Percentiles rank a stretch among this genome's conserved stretches.
Conservation (phyloP, 768 basidiomycete species). For the Termitomyces sp. region DNA sequence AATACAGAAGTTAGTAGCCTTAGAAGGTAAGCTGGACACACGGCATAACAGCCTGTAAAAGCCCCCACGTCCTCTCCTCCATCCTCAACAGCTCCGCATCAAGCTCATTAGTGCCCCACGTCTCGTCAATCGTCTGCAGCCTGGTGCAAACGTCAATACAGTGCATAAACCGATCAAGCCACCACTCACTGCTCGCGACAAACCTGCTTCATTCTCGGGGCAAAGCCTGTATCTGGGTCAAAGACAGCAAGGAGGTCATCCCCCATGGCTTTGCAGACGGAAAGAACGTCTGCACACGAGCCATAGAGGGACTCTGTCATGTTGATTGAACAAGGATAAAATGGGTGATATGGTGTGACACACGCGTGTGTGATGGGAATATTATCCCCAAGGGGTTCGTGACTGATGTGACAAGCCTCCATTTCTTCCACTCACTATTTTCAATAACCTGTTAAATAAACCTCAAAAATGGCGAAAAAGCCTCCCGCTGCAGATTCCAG, state of each 20-base stretch:
- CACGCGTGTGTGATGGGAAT: background rate
- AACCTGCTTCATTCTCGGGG: constrained; percentile 1
- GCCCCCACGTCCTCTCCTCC: constrained; percentile 80
- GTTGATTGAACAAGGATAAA: background rate
- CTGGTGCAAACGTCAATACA: background rate
- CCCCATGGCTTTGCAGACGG: background rate
- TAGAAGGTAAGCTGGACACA: constrained; percentile 32
- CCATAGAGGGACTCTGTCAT: background rate
- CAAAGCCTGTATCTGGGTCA: constrained; percentile 2
- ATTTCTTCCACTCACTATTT: background rate
- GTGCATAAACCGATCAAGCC: background rate
- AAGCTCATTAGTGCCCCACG: constrained; percentile 29
- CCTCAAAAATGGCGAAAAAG: constrained; percentile 19
- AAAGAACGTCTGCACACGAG: constrained; percentile 3
- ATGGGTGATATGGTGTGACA: background rate
- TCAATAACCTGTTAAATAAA: background rate
- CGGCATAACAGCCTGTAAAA: constrained; percentile 77
- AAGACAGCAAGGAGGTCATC: constrained; percentile 1
- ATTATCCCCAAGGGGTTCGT: background rate
- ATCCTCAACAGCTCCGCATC: constrained; percentile 64
- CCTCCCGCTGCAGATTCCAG: constrained; percentile 43
- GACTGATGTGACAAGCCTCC: background rate
- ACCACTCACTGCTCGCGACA: constrained; percentile 1
- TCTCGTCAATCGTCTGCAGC: constrained; percentile 29
- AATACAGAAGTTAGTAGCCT: background rate